These are phyloP conservation scores for Chlorokybus atmophyticus DNA, from an alignment of 139 green algal genomes.

Conservation along the genomic window DNA sequence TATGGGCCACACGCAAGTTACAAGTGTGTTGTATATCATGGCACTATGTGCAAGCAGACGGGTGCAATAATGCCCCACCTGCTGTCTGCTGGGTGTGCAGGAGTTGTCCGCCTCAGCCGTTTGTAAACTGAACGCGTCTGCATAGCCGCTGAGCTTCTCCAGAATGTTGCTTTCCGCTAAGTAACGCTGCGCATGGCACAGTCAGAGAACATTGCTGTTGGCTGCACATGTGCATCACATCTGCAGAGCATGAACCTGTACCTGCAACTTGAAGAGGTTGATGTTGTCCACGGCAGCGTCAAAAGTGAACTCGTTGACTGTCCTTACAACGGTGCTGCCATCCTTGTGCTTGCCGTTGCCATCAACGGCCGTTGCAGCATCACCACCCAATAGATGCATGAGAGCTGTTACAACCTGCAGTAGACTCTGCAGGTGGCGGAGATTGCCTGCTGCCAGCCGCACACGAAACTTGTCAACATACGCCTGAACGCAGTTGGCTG, in stretches of 20 bases:
- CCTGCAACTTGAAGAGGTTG: constrained; percentile 75
- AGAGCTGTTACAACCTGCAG: constrained; percentile 11
- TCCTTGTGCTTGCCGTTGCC: neutral
- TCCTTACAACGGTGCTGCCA: constrained; percentile 13
- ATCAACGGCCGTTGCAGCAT: neutral
- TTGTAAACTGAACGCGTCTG: constrained; percentile 22
- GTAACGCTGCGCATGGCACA: too few species aligned
- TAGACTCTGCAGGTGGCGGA: constrained; percentile 50
- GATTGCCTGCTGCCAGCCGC: constrained; percentile 52
- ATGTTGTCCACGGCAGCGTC: constrained; percentile 60
- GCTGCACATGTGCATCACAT: too few species aligned
- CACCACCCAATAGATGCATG: neutral
- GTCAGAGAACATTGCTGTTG: too few species aligned
- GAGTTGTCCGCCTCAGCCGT: constrained; percentile 7
- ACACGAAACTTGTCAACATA: constrained; percentile 62
- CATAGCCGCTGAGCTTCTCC: constrained; percentile 55
- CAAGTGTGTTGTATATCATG: too few species aligned
- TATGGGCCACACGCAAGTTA: too few species aligned
- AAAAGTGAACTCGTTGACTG: constrained; percentile 76
- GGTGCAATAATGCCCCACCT: too few species aligned
- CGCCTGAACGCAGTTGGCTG: neutral
- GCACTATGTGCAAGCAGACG: too few species aligned
- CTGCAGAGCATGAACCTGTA: too few species aligned
- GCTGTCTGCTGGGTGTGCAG: too few species aligned
- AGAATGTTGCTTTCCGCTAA: constrained; percentile 60